Conservation (phyloP, 345 rosid species). For the Gossypium mustelinum region DNA sequence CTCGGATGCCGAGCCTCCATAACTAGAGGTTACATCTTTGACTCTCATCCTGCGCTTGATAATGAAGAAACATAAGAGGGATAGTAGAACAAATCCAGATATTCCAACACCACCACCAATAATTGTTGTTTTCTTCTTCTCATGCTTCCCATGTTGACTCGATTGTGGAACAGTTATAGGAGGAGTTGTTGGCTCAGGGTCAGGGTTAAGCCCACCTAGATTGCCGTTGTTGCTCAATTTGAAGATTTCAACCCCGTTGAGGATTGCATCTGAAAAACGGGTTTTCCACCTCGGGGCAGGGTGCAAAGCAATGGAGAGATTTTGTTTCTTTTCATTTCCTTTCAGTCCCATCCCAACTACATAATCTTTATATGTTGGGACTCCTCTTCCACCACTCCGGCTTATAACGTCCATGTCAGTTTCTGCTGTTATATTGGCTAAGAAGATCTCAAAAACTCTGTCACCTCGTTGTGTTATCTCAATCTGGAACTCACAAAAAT, state of each 20-base stretch:
- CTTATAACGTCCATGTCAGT: not conserved
- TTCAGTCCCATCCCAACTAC: not conserved
- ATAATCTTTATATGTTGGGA: not conserved
- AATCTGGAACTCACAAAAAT: constrained; percentile 5
- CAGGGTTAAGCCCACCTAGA: not conserved
- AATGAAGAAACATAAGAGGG: not conserved
- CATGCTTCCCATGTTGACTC: not conserved
- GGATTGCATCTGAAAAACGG: not conserved
- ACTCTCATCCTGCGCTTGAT: not conserved
- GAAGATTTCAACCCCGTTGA: constrained; percentile 4
- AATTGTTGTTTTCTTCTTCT: not conserved
- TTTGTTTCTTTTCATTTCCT: constrained; percentile 3
- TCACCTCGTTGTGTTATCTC: not conserved
- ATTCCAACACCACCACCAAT: not conserved
- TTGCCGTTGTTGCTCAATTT: not conserved
- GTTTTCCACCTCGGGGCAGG: constrained; percentile 1
- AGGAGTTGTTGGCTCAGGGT: not conserved
- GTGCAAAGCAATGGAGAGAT: constrained; percentile 5
- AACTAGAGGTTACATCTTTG: not conserved
- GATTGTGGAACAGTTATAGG: not conserved
- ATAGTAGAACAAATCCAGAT: not conserved
- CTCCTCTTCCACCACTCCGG: not conserved
- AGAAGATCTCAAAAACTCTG: not conserved
- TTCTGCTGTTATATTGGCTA: not conserved
- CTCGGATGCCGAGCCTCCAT: not conserved